These are phyloP conservation scores for Fusarium ramigenum DNA, from an alignment of 2,329 filamentous ascomycete species.

Conservation along the genomic window DNA sequence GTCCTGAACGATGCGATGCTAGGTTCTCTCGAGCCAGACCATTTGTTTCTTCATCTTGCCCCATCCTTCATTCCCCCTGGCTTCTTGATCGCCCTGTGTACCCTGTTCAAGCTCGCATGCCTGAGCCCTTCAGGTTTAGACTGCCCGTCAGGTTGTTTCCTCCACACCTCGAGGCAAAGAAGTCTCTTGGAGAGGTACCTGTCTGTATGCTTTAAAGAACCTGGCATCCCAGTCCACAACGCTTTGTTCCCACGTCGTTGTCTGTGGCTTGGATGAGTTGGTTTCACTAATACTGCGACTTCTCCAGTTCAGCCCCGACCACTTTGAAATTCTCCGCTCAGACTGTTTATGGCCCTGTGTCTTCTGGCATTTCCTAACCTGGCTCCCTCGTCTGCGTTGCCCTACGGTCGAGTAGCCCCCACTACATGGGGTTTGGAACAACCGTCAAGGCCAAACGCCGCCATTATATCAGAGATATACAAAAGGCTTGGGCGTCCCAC, in stretches of 20 bases:
- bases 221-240: conserved; percentile 36
- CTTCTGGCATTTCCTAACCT: conserved; percentile 52
- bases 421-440: conserved; percentile 35
- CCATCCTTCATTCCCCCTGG: conserved; percentile 36
- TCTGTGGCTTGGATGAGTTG: conserved; percentile 42
- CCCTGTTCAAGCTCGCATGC: conserved; percentile 45
- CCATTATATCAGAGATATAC: conserved; percentile 44
- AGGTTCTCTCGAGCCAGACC: conserved; percentile 34
- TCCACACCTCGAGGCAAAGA: conserved; percentile 40
- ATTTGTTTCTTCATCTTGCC: conserved; percentile 44
- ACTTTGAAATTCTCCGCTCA: conserved; percentile 43
- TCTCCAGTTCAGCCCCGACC: conserved; percentile 43
- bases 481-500: conserved; percentile 44
- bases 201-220: conserved; percentile 37
- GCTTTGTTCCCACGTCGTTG: conserved; percentile 39
- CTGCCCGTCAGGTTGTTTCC: conserved; percentile 44
- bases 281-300: conserved; percentile 42
- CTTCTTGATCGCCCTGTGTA: conserved; percentile 44
- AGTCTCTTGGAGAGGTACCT: conserved; percentile 22
- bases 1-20: conserved; percentile 38
- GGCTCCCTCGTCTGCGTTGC: conserved; percentile 50
- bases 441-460: conserved; percentile 38
- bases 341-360: conserved; percentile 37
- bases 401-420: conserved; percentile 40
- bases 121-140: conserved; percentile 42